Evolutionary conservation across 352 stramenopile genomes (phyloP).

Genomic region (Globisporangium paddicum): DNA sequence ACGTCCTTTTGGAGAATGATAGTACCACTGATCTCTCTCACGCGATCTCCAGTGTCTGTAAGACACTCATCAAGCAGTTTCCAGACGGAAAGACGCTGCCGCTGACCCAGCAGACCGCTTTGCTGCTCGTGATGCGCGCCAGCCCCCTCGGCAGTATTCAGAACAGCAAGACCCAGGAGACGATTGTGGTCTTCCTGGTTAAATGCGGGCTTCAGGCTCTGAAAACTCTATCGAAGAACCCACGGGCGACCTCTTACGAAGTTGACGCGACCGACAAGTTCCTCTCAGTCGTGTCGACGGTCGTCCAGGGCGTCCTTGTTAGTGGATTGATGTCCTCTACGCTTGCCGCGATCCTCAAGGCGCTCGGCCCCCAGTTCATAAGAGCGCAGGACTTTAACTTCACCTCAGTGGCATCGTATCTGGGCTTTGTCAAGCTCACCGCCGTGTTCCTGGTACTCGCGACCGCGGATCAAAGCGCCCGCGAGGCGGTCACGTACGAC

Average conservation of each 20-base stretch:
- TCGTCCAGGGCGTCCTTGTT: conserved; percentile 7
- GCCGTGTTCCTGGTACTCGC: conserved; percentile 27
- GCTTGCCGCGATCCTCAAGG: conserved; percentile 11
- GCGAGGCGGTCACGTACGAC: conserved; percentile 20
- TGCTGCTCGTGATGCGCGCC: conserved; percentile 31
- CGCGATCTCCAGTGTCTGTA: conserved; percentile 14
- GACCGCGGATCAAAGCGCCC: conserved; percentile 9
- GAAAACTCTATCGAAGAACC: conserved; percentile 1
- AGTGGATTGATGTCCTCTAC: not conserved
- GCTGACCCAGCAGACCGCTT: conserved; percentile 21
- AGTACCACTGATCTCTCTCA: not conserved
- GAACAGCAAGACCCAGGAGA: conserved; percentile 7
- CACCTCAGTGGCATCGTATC: conserved; percentile 15
- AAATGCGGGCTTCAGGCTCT: conserved; percentile 13
- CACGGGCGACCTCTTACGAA: not conserved
- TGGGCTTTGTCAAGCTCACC: conserved; percentile 31
- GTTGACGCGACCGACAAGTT: not conserved
- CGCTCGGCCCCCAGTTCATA: conserved; percentile 17
- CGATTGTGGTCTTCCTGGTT: conserved; percentile 11
- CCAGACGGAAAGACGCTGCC: conserved; percentile 23
- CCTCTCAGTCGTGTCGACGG: not conserved
- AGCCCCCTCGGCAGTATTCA: conserved; percentile 3
- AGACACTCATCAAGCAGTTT: conserved; percentile 20
- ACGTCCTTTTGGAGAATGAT: conserved; percentile 7
- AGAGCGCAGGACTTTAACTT: conserved; percentile 18